Evolutionary conservation across 805 yeast genomes (phyloP), one percentile per base, ranked within the genome.

Genomic region (Kluyveromyces lactis): DNA sequence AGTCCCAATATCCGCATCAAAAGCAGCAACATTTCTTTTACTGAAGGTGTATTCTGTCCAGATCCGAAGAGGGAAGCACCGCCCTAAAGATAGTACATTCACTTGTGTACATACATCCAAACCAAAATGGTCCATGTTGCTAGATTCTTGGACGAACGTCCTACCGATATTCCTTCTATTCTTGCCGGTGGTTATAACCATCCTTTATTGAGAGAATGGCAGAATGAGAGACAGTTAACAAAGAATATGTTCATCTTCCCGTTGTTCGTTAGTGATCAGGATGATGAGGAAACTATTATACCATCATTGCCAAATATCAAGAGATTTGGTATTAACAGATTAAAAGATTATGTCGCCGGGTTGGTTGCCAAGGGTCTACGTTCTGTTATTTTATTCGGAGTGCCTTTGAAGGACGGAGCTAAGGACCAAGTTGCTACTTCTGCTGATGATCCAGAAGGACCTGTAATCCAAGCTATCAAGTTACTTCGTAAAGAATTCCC

Each of bases 391-490:
- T 66, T 92, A 42, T 92, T 92, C 62, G 98, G 98, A 31, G 96
- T 92, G 6, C 90, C 95, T 13, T 58, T 85, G 50, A 76, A 76
- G 41, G 79, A 72, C 1, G 86, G 82, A 6, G 74, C 65, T 36
- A 92, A 92, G 54, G 98, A 92, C 60, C 69, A 73, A 5, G 69
- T 67, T 26, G 98, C 96, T 7, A 75, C 95, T 2, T 75, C 86
- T 33, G 98, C 98, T 2, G 97, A 92, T 60, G 95, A 87, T 60
- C 95, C 96, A 28, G 73, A 85, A 26, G 97, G 97, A 0, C 97
- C 98, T 2, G 97, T 92, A 2, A 89, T 92, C 48, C 71, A 62
- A 45, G 83, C 90, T 16, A 80, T 84, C 51, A 81, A 78, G 55
- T 68, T 74, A 2, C 69, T 92, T 40, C 72, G 72, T 44, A 46